These are phyloP conservation scores for Globisporangium spinosum DNA, from an alignment of 352 stramenopile species.

Conservation along the genomic window DNA sequence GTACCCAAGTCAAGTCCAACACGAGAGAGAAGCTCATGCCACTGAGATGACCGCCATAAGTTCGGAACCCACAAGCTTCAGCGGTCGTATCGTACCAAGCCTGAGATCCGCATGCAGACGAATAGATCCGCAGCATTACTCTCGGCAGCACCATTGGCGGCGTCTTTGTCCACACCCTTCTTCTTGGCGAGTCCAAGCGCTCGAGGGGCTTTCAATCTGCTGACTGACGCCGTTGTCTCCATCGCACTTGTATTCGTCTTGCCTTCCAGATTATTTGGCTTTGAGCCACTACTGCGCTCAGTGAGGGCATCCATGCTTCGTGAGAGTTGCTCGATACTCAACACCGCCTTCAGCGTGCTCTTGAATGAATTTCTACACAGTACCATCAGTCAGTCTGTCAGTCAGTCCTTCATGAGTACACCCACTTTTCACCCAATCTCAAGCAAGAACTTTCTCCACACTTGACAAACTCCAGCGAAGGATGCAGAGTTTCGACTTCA, in stretches of 20 bases:
- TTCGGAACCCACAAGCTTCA: background rate
- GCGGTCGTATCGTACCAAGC: slow-evolving; percentile 23
- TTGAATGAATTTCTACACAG: slow-evolving; percentile 31
- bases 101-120: slow-evolving; percentile 30
- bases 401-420: background rate
- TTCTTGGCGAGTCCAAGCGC: background rate
- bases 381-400: background rate
- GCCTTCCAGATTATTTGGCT: background rate
- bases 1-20: background rate
- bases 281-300: background rate
- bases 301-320: background rate
- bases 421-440: background rate
- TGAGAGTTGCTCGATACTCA: slow-evolving; percentile 1
- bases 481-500: slow-evolving; percentile 11
- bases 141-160: background rate
- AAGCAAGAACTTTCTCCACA: slow-evolving; percentile 12
- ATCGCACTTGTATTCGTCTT: background rate
- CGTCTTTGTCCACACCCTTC: background rate
- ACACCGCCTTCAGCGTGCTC: slow-evolving; percentile 22
- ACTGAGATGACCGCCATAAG: background rate
- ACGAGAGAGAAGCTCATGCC: background rate
- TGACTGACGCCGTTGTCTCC: background rate
- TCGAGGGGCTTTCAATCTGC: slow-evolving; percentile 6
- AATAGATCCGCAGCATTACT: slow-evolving; percentile 25
- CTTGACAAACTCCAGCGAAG: slow-evolving; percentile 29